A percentile compares a stretch with the other conserved stretches of the same genome.
Conservation (phyloP, 257 asterid species). For the Forsythia viridissima region DNA sequence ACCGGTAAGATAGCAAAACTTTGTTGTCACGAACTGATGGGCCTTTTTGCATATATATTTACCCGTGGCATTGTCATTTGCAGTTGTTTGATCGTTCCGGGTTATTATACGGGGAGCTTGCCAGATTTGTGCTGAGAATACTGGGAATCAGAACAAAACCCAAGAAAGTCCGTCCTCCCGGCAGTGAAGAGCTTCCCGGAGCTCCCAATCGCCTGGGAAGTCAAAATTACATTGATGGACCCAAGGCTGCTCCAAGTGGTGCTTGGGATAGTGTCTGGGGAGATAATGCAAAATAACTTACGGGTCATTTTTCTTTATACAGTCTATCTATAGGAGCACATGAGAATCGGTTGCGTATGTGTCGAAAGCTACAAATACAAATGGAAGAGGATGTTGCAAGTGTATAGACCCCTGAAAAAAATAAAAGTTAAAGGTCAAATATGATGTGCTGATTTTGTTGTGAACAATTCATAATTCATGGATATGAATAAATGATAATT, state of each 20-base stretch:
- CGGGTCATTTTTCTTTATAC: slow-evolving; percentile 5
- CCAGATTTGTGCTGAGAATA: slow-evolving; percentile 86
- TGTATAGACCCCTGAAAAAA: not conserved
- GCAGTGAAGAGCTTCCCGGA: slow-evolving; percentile 60
- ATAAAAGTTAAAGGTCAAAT: too few relatives aligned
- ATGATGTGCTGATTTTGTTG: too few relatives aligned
- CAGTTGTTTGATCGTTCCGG: slow-evolving; percentile 95
- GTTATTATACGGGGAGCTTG: slow-evolving; percentile 88
- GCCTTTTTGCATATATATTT: not conserved
- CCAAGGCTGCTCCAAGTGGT: slow-evolving; percentile 70
- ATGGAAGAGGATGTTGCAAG: slow-evolving; percentile 13
- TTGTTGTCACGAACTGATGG: not conserved
- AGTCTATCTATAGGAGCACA: slow-evolving; percentile 8
- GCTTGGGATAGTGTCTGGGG: slow-evolving; percentile 89
- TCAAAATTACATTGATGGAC: slow-evolving; percentile 63
- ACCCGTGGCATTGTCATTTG: slow-evolving; percentile 16
- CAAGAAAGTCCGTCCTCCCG: slow-evolving; percentile 58
- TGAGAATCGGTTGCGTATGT: slow-evolving; percentile 11
- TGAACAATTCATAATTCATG: too few relatives aligned
- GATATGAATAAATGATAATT: too few relatives aligned
- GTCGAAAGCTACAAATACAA: slow-evolving; percentile 15
- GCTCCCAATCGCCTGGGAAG: slow-evolving; percentile 50
- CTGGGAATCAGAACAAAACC: slow-evolving; percentile 72
- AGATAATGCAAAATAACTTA: slow-evolving; percentile 27
- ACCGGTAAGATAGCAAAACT: not conserved